Conservation (phyloP, 2,329 filamentous ascomycete species). For the Ophiognomonia clavigignenti-juglandacearum region DNA sequence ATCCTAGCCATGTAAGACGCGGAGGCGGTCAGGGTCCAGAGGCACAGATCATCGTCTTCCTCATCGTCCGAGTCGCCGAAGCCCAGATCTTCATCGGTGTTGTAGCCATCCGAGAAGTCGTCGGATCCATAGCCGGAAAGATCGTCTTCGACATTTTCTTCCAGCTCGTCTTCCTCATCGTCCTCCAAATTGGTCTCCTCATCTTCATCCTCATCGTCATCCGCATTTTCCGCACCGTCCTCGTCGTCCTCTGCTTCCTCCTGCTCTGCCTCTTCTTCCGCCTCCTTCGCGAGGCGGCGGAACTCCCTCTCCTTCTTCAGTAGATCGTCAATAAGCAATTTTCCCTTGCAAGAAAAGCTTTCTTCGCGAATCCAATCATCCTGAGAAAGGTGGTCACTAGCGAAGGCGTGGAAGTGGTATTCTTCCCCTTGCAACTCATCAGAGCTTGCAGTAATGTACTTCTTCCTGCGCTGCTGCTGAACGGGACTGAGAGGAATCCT, state of each 20-base stretch:
- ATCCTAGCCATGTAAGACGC: conserved; percentile 33
- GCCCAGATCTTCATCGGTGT: conserved; percentile 67
- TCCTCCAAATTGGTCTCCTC: conserved; percentile 45
- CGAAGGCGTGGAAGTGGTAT: conserved; percentile 84
- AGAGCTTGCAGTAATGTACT: conserved; percentile 46
- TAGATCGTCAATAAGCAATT: conserved; percentile 85
- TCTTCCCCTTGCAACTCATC: conserved; percentile 49
- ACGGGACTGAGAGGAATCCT: conserved; percentile 33
- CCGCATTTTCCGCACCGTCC: conserved; percentile 32
- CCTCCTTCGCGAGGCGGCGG: conserved; percentile 79
- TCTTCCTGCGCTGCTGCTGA: conserved; percentile 31
- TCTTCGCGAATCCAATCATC: conserved; percentile 86
- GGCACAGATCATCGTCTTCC: conserved; percentile 60
- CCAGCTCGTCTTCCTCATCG: conserved; percentile 43
- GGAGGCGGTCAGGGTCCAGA: conserved; percentile 40
- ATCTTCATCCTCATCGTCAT: conserved; percentile 39
- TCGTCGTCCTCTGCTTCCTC: conserved; percentile 62
- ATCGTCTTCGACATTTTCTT: conserved; percentile 48
- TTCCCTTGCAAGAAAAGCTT: conserved; percentile 55
- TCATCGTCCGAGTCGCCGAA: conserved; percentile 67
- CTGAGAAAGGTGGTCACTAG: conserved; percentile 72
- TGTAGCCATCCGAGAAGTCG: conserved; percentile 62
- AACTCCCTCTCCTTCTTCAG: conserved; percentile 86
- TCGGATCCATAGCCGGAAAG: conserved; percentile 57
- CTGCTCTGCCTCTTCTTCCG: conserved; percentile 78